Base-by-base conservation (phyloP, 2,329 filamentous ascomycete species). In the Blumeriella jaapii region DNA sequence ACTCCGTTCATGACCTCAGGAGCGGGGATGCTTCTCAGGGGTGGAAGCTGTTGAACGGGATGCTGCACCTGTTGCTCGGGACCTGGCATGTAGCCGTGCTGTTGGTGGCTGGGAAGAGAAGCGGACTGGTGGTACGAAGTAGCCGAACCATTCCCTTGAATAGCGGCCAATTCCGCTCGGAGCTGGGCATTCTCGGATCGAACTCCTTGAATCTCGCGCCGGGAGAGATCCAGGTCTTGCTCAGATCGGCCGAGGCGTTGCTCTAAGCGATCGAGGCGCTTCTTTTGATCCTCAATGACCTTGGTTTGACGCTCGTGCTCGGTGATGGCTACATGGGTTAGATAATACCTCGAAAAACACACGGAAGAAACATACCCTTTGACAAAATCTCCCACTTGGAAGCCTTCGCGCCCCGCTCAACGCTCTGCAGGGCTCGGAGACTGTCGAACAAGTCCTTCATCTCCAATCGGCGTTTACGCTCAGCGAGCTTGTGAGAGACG, bases 381-480 rank as follows among this genome's bases (percentile, higher is more conserved):
- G 81, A 86, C 11, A 93, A 56, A 31, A 89, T 86, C 50, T 93
- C 83, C 83, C 83, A 93, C 50, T 93, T 93, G 47, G 82, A 87
- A 0, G 83, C 83, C 56, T 91, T 93, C 15, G 79, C 80, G 1
- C 83, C 83, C 11, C 83, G 74, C 50, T 84, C 82, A 14, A 40
- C 39, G 18, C 34, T 41, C 48, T 85, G 80, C 23, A 85, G 65
- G 46, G 82, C 78, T 47, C 84, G 74, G 6, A 91, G 62, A 48
- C 84, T 78, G 46, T 91, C 83, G 52, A 91, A 91, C 0, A 91
- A 61, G 51, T 83, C 78, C 61, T 91, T 91, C 83, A 91, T 91
- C 55, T 91, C 83, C 6, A 82, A 87, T 41, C 83, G 67, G 24
- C 83, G 71, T 61, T 91, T 91, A 23, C 83, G 69, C 59, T 91